A percentile compares a stretch with the other conserved stretches of the same genome.
These are phyloP conservation scores for Penstemon newberryi DNA, from an alignment of 257 asterid genomes.

Conservation along the genomic window DNA sequence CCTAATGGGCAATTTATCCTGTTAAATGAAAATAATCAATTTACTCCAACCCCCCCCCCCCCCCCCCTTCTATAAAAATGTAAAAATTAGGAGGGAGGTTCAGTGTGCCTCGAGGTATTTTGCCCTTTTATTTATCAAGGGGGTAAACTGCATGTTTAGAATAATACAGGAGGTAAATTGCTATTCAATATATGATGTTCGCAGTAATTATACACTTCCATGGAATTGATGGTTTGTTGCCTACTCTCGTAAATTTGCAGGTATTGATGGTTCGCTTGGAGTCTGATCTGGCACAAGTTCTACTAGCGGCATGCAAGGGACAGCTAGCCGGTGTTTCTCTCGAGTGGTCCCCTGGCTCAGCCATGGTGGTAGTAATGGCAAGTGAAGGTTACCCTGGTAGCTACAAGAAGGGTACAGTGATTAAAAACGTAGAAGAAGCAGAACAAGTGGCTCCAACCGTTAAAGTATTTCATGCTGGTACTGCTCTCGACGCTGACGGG, in stretches of 20 bases:
- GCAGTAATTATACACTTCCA: not conserved
- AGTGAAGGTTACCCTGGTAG: slow-evolving; percentile 92
- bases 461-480: slow-evolving; percentile 88
- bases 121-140: too few relatives aligned
- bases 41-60: too few relatives aligned
- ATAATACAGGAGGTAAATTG: not conserved
- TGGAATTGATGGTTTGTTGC: not conserved
- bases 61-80: too few relatives aligned
- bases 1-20: too few relatives aligned
- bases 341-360: slow-evolving; percentile 83
- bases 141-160: too few relatives aligned
- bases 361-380: slow-evolving; percentile 98
- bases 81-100: too few relatives aligned
- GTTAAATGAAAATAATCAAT: too few relatives aligned
- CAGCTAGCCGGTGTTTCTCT: slow-evolving; percentile 56
- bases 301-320: slow-evolving; percentile 83
- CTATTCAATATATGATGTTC: not conserved
- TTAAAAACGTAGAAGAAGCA: slow-evolving; percentile 73
- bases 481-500: slow-evolving; percentile 59
- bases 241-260: slow-evolving; percentile 36
- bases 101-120: too few relatives aligned
- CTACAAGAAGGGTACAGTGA: slow-evolving; percentile 68
- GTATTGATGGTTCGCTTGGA: slow-evolving; percentile 88
- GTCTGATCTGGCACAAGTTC: slow-evolving; percentile 74
- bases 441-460: slow-evolving; percentile 61